phyloP scores from a whole-genome alignment of 2,329 filamentous ascomycete species.

The Simplicillium aogashimaense region DNA sequence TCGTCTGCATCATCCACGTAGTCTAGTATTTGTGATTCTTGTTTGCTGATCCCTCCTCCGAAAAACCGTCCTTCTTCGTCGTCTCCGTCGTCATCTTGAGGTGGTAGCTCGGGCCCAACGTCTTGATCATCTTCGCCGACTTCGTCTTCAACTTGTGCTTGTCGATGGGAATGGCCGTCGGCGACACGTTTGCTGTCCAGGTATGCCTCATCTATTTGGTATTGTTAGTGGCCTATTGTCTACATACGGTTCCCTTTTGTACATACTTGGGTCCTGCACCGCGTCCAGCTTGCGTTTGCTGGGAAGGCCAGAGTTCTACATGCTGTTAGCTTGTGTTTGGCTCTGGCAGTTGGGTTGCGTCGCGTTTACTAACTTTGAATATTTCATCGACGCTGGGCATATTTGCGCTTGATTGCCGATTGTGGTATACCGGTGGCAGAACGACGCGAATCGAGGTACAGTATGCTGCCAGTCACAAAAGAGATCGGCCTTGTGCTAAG shows the following conservation, averaged over 20 bases:
- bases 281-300: constrained; percentile 57
- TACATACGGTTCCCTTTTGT: background rate
- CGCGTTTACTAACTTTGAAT: constrained; percentile 34
- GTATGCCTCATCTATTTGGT: constrained; percentile 45
- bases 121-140: constrained; percentile 39
- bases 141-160: constrained; percentile 33
- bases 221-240: background rate
- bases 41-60: constrained; percentile 74
- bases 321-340: constrained; percentile 13
- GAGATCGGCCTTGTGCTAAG: too few species aligned
- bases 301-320: constrained; percentile 31
- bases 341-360: background rate
- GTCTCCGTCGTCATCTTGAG: constrained; percentile 39
- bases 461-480: too few species aligned
- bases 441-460: background rate
- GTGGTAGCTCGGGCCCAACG: constrained; percentile 33
- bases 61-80: constrained; percentile 96
- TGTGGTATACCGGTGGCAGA: background rate
- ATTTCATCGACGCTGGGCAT: constrained; percentile 52
- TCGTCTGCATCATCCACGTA: constrained; percentile 57
- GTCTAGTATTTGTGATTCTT: constrained; percentile 76
- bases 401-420: background rate
- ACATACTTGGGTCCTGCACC: constrained; percentile 51
- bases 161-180: constrained; percentile 32
- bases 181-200: constrained; percentile 47